phyloP scores from a whole-genome alignment of 331 rosid species.

The Saraca asoca region DNA sequence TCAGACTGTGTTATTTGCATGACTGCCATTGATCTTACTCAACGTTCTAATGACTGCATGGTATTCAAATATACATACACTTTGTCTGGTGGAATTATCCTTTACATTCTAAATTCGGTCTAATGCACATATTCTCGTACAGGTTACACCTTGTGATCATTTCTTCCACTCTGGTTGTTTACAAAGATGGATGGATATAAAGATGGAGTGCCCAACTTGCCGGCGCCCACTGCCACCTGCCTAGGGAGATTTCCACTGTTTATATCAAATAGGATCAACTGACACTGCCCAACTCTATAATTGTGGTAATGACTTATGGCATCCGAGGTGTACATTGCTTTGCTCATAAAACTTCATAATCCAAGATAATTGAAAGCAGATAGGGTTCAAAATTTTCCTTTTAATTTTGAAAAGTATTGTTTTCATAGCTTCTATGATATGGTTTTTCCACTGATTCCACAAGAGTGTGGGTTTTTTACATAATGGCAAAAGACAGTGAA shows the following conservation, averaged over 20 bases:
- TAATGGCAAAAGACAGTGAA: constrained; percentile 13
- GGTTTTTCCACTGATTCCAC: constrained; percentile 25
- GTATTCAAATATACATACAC: constrained; percentile 39
- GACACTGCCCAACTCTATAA: constrained; percentile 51
- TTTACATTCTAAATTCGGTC: constrained; percentile 19
- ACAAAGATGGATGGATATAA: constrained; percentile 99
- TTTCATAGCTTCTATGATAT: constrained; percentile 34
- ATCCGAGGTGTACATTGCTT: constrained; percentile 29
- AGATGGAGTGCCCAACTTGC: constrained; percentile 99
- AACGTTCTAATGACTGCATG: constrained; percentile 78
- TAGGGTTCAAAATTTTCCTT: too few relatives aligned
- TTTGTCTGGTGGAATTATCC: neutral
- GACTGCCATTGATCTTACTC: constrained; percentile 72
- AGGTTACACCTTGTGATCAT: constrained; percentile 99
- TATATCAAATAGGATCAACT: constrained; percentile 55
- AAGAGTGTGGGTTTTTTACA: constrained; percentile 38
- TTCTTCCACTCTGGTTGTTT: constrained; percentile 91
- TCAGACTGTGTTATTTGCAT: constrained; percentile 95
- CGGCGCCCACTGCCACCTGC: constrained; percentile 87
- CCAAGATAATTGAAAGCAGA: constrained; percentile 23
- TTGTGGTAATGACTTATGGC: constrained; percentile 47
- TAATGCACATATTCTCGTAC: constrained; percentile 34
- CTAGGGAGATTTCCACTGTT: constrained; percentile 38
- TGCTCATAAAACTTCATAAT: constrained; percentile 10
- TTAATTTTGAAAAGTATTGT: neutral